Evolutionary conservation across 768 basidiomycete species (phyloP), one percentile per base, ranked within the genome.

Genomic region (Cystofilobasidium bisporidii): DNA sequence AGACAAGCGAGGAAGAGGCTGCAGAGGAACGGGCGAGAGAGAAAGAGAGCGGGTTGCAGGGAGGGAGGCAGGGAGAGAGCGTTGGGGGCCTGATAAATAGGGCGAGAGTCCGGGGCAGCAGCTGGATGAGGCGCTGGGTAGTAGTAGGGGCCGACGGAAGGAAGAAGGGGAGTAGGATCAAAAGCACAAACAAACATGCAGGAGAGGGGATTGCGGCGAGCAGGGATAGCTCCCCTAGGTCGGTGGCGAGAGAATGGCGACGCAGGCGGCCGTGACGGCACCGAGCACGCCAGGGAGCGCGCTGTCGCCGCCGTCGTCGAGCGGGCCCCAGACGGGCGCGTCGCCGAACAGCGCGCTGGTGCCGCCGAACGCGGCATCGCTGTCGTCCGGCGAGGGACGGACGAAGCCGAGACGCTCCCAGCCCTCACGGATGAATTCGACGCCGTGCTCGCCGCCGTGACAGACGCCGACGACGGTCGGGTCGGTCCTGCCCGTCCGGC

Each of bases 381-480:
- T n/a, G 6, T 48, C 47, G 20, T 48, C 47, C 22, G 47, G 47
- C 47, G 24, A 3, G 22, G 11, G 47, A 10, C 47, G 47, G 10
- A 48, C 47, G 14, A 48, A 48, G 47, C 68, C 68, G 33, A 69
- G 63, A 28, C 68, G 45, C 48, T 69, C 68, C 62, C 62, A 65
- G 36, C 68, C 68, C 28, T 69, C 68, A 11, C 58, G 47, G 28
- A 69, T 57, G 30, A 69, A 69, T 38, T 69, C 68, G 28, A 69
- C 68, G 6, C 63, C 63, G 53, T 24, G 8, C 33, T 48, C 61
- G 45, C n/a, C 32, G 18, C 57, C 56, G 45, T 69, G 68, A 17
- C 58, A 69, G 4, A 69, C 68, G 28, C 63, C 68, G 45, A 69
- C 63, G 48, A 69, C 68, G 28, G 68, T 69, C 38, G 68, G 68